phyloP scores from a whole-genome alignment of 805 yeast genomes.

The Suhomyces canberraensis region DNA sequence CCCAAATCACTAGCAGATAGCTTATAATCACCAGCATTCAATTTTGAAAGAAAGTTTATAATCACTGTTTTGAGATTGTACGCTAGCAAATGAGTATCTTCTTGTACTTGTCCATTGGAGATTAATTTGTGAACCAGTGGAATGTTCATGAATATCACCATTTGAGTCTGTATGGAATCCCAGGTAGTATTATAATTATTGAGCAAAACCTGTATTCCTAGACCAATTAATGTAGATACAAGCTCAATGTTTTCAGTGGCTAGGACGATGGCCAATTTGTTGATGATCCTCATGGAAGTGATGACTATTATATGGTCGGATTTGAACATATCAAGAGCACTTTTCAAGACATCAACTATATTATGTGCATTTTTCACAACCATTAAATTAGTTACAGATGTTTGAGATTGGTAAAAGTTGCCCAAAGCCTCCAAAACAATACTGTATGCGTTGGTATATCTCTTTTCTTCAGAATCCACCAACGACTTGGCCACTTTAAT shows the following conservation, averaged over 20 bases:
- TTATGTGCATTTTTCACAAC: neutral
- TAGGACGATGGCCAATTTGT: slow-evolving; percentile 41
- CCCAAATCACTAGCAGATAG: slow-evolving; percentile 15
- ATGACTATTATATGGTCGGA: neutral
- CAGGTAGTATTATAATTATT: slow-evolving; percentile 39
- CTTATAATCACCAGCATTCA: slow-evolving; percentile 10
- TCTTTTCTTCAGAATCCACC: slow-evolving; percentile 1
- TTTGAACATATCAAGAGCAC: neutral
- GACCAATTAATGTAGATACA: slow-evolving; percentile 34
- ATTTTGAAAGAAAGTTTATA: slow-evolving; percentile 18
- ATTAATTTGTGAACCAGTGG: slow-evolving; percentile 28
- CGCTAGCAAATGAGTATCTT: neutral
- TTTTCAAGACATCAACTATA: neutral
- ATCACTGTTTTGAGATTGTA: slow-evolving; percentile 22
- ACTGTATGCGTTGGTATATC: neutral
- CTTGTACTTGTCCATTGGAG: neutral
- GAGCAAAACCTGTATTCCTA: slow-evolving; percentile 37
- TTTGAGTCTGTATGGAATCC: slow-evolving; percentile 41
- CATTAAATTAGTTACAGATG: neutral
- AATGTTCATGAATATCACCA: slow-evolving; percentile 45
- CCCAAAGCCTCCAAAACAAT: neutral
- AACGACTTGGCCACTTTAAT: slow-evolving; percentile 14
- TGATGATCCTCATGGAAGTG: slow-evolving; percentile 38
- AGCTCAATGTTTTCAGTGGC: slow-evolving; percentile 38
- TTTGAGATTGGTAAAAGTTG: neutral